Evolutionary conservation across 2,329 filamentous ascomycete genomes (phyloP).

Genomic region (Sporothrix inflata): DNA sequence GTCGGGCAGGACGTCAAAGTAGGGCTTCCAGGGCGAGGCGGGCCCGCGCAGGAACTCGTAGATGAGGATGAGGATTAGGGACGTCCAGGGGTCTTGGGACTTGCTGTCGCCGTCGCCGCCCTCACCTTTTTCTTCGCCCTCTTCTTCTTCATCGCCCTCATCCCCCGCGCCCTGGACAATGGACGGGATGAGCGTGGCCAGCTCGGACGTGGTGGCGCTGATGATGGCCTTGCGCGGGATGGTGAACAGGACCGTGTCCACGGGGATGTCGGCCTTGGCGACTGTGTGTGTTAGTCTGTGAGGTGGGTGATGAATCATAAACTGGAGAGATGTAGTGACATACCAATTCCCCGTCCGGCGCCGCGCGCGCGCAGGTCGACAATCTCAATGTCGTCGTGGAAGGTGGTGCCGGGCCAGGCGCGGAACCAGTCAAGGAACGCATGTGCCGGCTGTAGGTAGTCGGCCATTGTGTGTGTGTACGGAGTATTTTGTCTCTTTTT

Average conservation of each 20-base stretch:
- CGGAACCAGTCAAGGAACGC: constrained; percentile 60
- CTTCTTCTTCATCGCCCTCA: constrained; percentile 41
- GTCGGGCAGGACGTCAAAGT: constrained; percentile 73
- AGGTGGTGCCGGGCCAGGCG: constrained; percentile 54
- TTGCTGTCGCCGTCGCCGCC: constrained; percentile 47
- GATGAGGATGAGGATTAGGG: constrained; percentile 75
- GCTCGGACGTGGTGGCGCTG: constrained; percentile 70
- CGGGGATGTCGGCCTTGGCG: constrained; percentile 67
- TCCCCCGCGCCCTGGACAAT: constrained; percentile 49
- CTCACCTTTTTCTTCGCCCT: constrained; percentile 41
- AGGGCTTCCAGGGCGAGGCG: constrained; percentile 73
- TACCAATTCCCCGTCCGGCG: constrained; percentile 57
- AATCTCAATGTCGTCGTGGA: constrained; percentile 57
- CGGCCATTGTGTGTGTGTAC: constrained; percentile 28
- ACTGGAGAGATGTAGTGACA: too few relatives aligned
- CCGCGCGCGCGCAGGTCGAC: constrained; percentile 54
- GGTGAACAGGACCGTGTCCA: constrained; percentile 78
- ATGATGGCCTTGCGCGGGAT: constrained; percentile 75
- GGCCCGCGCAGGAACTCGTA: constrained; percentile 68
- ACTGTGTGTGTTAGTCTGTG: constrained; percentile 48
- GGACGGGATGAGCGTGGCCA: constrained; percentile 61
- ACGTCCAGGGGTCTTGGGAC: constrained; percentile 52
- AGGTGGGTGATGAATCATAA: neutral
- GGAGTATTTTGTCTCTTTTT: neutral
- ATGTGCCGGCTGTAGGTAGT: constrained; percentile 50